These are phyloP conservation scores for Aegilops umbellulata DNA, from an alignment of 176 grass and related monocot species.

Conservation along the genomic window DNA sequence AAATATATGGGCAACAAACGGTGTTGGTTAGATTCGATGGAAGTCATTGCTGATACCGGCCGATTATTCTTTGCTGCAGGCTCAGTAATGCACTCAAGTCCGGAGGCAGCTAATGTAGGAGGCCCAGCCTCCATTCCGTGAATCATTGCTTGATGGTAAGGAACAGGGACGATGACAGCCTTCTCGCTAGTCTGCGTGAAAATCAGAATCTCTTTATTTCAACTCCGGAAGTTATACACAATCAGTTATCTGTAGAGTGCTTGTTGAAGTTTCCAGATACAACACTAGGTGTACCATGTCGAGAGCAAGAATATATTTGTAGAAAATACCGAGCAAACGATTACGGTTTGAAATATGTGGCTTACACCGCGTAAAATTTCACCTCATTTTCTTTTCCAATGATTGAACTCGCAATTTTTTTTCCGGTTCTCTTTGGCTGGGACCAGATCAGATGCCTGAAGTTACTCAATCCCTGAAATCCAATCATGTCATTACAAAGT, in stretches of 20 bases:
- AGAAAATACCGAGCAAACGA: constrained; percentile 38
- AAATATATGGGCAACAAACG: too few relatives aligned
- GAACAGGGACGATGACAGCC: constrained; percentile 17
- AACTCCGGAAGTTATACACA: constrained; percentile 38
- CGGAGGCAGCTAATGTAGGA: constrained; percentile 68
- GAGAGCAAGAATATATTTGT: constrained; percentile 41
- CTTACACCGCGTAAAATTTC: constrained; percentile 27
- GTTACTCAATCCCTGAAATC: neutral
- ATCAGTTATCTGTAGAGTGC: constrained; percentile 51
- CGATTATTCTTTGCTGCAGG: constrained; percentile 56
- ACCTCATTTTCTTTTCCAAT: constrained; percentile 8
- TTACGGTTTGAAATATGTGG: constrained; percentile 2
- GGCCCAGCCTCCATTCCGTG: neutral
- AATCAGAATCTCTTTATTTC: constrained; percentile 39
- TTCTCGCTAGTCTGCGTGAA: neutral
- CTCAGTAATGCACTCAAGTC: constrained; percentile 93
- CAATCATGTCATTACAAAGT: neutral
- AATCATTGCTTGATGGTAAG: constrained; percentile 34
- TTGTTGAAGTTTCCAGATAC: constrained; percentile 37
- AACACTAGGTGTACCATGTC: constrained; percentile 46
- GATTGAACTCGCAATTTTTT: constrained; percentile 13
- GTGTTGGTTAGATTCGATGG: too few relatives aligned
- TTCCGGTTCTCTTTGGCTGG: neutral
- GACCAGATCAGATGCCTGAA: neutral
- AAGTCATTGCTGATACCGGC: neutral